Conservation (phyloP, 768 basidiomycete species). For the Mycena indigotica region DNA sequence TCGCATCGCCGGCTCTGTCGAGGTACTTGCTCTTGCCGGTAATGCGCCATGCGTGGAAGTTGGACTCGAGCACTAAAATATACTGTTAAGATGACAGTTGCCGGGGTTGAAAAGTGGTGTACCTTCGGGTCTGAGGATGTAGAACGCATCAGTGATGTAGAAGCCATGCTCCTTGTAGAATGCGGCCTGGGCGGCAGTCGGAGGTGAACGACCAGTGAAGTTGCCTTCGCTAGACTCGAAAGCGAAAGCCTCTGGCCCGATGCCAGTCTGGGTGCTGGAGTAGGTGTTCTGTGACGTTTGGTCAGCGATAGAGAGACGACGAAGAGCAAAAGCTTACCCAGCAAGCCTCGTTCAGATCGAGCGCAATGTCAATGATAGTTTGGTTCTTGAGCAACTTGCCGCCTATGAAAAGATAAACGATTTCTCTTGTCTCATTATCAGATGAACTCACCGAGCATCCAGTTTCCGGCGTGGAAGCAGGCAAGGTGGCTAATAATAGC, state of each 20-base stretch:
- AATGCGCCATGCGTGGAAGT: constrained; percentile 78
- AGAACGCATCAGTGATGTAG: constrained; percentile 56
- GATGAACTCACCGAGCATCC: constrained; percentile 48
- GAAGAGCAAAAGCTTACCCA: constrained; percentile 38
- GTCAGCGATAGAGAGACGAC: neutral
- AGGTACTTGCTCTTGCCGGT: constrained; percentile 72
- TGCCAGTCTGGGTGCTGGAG: neutral
- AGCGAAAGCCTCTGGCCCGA: neutral
- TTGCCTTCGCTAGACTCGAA: neutral
- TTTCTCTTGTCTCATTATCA: neutral
- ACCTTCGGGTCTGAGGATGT: constrained; percentile 71
- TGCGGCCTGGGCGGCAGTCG: constrained; percentile 27
- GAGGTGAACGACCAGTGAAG: neutral
- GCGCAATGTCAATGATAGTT: constrained; percentile 62
- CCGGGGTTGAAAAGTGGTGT: neutral
- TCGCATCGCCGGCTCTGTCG: constrained; percentile 59
- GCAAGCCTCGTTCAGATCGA: constrained; percentile 67
- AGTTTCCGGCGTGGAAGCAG: constrained; percentile 79
- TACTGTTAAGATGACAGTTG: neutral
- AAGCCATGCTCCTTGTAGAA: constrained; percentile 68
- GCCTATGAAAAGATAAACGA: constrained; percentile 30
- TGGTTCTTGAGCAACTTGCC: constrained; percentile 70
- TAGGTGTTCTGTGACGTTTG: constrained; percentile 35
- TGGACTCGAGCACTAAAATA: constrained; percentile 63
- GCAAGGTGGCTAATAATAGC: constrained; percentile 50